Evolutionary conservation across 495 filamentous ascomycete species (phyloP).

Genomic region (Neurospora discreta): DNA sequence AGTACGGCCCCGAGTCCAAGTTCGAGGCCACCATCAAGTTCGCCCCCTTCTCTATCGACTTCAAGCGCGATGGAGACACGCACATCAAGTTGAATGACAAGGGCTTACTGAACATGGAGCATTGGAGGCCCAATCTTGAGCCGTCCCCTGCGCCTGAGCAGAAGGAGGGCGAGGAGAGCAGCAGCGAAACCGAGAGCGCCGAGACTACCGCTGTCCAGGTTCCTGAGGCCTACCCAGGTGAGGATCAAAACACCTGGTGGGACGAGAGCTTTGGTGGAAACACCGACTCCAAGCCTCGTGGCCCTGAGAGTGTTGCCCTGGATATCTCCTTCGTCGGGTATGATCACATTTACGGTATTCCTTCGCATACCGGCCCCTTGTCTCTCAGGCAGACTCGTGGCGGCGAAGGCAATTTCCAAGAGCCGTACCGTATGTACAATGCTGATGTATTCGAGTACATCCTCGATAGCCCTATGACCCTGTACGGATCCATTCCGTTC

Average conservation of each 20-base stretch:
- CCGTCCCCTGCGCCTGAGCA: constrained; percentile 40
- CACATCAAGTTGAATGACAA: constrained; percentile 82
- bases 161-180: constrained; percentile 36
- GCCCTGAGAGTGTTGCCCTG: constrained; percentile 78
- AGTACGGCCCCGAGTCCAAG: constrained; percentile 64
- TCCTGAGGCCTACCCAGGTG: constrained; percentile 8
- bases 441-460: constrained; percentile 96
- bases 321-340: constrained; percentile 91
- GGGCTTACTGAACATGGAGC: constrained; percentile 82
- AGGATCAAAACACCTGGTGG: constrained; percentile 91
- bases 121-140: constrained; percentile 87
- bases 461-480: constrained; percentile 94
- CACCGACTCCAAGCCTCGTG: constrained; percentile 82
- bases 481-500: constrained; percentile 90
- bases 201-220: not conserved
- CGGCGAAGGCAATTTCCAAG: constrained; percentile 68
- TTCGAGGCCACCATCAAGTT: constrained; percentile 77
- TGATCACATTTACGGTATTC: constrained; percentile 87
- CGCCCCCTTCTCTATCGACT: constrained; percentile 72
- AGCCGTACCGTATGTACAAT: constrained; percentile 96
- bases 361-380: constrained; percentile 80
- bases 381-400: constrained; percentile 85
- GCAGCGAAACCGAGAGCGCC: constrained; percentile 1
- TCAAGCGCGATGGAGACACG: constrained; percentile 69
- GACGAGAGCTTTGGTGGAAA: constrained; percentile 91